A percentile compares a stretch with the other conserved stretches of the same genome.
Conservation (phyloP, 495 filamentous ascomycete species). For the Wilcoxina mikolae region DNA sequence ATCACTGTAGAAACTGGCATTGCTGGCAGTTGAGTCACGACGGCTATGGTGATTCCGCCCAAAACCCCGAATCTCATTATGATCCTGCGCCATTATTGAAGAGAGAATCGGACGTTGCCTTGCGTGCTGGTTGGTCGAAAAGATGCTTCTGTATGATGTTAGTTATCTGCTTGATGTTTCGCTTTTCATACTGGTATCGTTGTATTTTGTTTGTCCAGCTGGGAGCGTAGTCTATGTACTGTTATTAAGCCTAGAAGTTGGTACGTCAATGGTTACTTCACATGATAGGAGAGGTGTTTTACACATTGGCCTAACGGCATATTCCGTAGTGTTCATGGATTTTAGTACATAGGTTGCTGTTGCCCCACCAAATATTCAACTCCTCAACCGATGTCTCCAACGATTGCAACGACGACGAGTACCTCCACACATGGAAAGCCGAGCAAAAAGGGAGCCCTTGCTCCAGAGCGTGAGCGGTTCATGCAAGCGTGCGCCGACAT, state of each 20-base stretch:
- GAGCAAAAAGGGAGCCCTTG: conserved; percentile 3
- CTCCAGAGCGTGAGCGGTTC: conserved; percentile 85
- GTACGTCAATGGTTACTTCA: too few relatives aligned
- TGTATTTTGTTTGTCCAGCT: too few relatives aligned
- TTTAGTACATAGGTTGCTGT: too few relatives aligned
- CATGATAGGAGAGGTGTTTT: too few relatives aligned
- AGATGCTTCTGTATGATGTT: neutral
- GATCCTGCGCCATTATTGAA: neutral
- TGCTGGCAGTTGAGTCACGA: conserved; percentile 63
- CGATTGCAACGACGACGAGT: neutral
- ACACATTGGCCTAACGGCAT: too few relatives aligned
- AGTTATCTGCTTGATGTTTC: neutral
- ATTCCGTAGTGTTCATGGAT: too few relatives aligned
- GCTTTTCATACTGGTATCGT: neutral
- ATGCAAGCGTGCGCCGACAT: conserved; percentile 90
- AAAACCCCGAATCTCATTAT: neutral
- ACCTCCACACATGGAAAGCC: neutral
- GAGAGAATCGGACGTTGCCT: too few relatives aligned
- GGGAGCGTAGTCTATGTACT: too few relatives aligned
- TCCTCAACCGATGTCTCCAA: neutral
- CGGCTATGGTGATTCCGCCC: conserved; percentile 24
- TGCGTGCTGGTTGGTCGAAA: neutral
- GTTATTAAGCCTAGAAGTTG: too few relatives aligned
- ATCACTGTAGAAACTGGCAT: conserved; percentile 70
- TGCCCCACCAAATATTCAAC: neutral